Evolutionary conservation across 345 rosid genomes (phyloP), one percentile per base, ranked within the genome.

Genomic region (Bretschneidera sinensis): DNA sequence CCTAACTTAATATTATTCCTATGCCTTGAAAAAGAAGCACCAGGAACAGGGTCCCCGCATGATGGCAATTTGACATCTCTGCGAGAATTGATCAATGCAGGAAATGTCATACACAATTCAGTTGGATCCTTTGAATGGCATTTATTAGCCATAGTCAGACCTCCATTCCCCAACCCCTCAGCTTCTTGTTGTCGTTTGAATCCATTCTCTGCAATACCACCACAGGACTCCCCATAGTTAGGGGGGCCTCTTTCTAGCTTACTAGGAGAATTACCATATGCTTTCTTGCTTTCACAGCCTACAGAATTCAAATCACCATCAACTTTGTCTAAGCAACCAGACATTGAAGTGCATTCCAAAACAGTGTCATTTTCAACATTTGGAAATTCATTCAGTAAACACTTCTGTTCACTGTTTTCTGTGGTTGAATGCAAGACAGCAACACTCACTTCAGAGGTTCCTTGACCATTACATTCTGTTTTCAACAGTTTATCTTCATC

Each of bases 1-100:
- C 71, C 86, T 86, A 87, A 75, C 62, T 76, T 85, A 72, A 48
- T 23, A 53, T 63, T 71, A 66, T 68, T 80, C 86, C 81, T 76
- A 60, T 43, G 78, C 72, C 73, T 77, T 57, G 80, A 64, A 75
- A 79, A 67, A 48, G 83, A 75, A 66, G 76, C 76, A 64, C 51
- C 63, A 59, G 54, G 59, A 75, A 70, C 51, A 63, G 43, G 50
- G 31, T 66, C 66, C 70, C 59, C 51, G 69, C 66, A 33, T 24
- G 62, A 55, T 48, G 76, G 62, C 66, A 76, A 57, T 60, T 67
- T 81, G 39, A 67, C 76, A 78, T 70, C 70, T 18, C 60, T 75
- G 56, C 71, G 74, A 49, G 63, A 63, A 66, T 66, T 74, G 57
- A 66, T 55, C 51, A 69, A 59, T 52, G 74, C 73, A 5, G 78